phyloP scores from a whole-genome alignment of 768 basidiomycete genomes.

The Psilocybe cyanescens region DNA sequence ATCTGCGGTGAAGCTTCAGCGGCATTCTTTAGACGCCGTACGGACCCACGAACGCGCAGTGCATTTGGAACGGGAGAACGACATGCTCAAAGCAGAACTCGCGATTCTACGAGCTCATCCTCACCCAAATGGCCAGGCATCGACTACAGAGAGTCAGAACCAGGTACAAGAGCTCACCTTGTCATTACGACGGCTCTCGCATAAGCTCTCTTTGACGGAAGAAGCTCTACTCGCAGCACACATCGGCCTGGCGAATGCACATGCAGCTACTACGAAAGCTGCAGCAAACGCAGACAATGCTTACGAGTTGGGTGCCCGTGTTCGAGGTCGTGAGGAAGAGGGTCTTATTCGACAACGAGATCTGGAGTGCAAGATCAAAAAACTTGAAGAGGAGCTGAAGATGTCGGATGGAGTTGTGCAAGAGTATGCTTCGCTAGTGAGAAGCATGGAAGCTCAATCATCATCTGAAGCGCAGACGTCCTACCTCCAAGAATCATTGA shows the following conservation, averaged over 20 bases:
- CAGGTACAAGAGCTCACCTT: slow-evolving; percentile 62
- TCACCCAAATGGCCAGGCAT: slow-evolving; percentile 35
- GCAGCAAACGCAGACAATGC: slow-evolving; percentile 51
- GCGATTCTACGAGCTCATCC: slow-evolving; percentile 57
- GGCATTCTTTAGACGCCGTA: slow-evolving; percentile 57
- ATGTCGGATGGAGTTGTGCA: slow-evolving; percentile 68
- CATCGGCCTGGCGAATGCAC: slow-evolving; percentile 45
- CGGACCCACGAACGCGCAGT: slow-evolving; percentile 49
- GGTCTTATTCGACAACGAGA: slow-evolving; percentile 50
- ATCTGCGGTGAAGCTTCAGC: slow-evolving; percentile 69
- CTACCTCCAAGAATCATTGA: slow-evolving; percentile 9
- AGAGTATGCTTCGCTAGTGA: slow-evolving; percentile 79
- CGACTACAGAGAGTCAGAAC: slow-evolving; percentile 29
- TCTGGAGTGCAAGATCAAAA: slow-evolving; percentile 46
- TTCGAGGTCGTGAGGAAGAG: slow-evolving; percentile 60
- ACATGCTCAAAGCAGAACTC: slow-evolving; percentile 57
- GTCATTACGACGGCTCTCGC: slow-evolving; percentile 66
- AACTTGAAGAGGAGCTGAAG: slow-evolving; percentile 55
- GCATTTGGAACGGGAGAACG: slow-evolving; percentile 63
- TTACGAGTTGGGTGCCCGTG: slow-evolving; percentile 55
- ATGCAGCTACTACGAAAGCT: slow-evolving; percentile 46
- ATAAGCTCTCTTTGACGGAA: slow-evolving; percentile 70
- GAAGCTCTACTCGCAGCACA: slow-evolving; percentile 52
- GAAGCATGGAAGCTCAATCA: slow-evolving; percentile 51
- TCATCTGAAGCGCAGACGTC: slow-evolving; percentile 28